Base-by-base conservation (phyloP, 2,329 filamentous ascomycete species). In the Clarireedia paspali region DNA sequence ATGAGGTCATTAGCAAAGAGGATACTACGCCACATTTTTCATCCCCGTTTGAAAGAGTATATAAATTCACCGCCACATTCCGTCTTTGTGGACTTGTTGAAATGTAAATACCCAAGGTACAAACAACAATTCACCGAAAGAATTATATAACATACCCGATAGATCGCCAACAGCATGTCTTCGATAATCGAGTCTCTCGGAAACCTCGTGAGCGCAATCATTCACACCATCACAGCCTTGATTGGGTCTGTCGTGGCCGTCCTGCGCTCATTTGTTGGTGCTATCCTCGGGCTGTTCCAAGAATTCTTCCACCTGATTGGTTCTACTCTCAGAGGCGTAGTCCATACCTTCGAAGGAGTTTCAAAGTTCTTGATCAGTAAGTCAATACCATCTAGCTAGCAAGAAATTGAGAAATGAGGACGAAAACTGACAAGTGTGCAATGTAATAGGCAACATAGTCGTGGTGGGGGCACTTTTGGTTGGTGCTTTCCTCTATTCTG, bases 331-430 rank as follows among this genome's bases (percentile, higher is more conserved):
- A 57, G 60, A 15, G 63, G 64, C 5, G 24, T 68, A 6, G 62
- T 59, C 14, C 63, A 68, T 26, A 67, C 64, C 1, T 66, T 66
- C 45, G 62, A 66, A 45, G 67, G 62, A 3, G 44, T 68, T 24
- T 7, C 66, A 14, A 67, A 65, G 50, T 68, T 68, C 55, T n/a
- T 68, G 5, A 45, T 68, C 30, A 62, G 66, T 68, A 59, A 57
- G 65, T 63, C 9, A 23, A 42, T 24, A 46, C 42, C 17, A 9
- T 15, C 42, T 24, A n/a, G 27, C 5, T 20, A 9, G 15, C 5
- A 9, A 23, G n/a, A 2, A 17, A 50, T 3, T 2, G 15, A 15
- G 2, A 14, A 26, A 26, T 39, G 2, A 7, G 39, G 14, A 6
- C 10, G 27, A 57, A 7, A 30, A 48, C 36, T 44, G 46, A 57